Base-by-base conservation (phyloP, 1,139 yeast genomes). In the Scheffersomyces lignicola region DNA sequence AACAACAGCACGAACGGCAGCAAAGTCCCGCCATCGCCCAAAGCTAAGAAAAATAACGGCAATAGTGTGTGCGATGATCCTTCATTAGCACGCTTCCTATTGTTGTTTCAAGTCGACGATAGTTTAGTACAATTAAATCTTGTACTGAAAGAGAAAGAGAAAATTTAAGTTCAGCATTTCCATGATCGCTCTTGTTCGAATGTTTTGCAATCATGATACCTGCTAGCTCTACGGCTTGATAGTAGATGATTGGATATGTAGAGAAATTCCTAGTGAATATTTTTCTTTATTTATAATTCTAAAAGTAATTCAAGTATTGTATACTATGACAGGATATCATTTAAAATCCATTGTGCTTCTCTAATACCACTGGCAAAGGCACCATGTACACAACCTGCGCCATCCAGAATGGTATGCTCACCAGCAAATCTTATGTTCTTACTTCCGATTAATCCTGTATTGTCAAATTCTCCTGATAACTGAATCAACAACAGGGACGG, bases 361-460 rank as follows among this genome's bases (percentile, higher is more conserved):
- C 94, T 72, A 37, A 55, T 56, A 2, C 95, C 96, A 49, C 87
- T 76, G 44, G 60, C 57, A 76, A 83, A 78, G 9, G 89, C 88
- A 25, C 89, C 87, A 58, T 87, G 92, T 5, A 82, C 89, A 60
- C 95, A 86, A 0, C 95, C 96, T 23, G 83, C 80, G 5, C 95
- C 95, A 40, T 83, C 87, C 47, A 71, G 60, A 16, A 76, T 73
- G 2, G 94, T 78, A 51, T 85, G 95, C 55, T 87, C 96, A 9
- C 96, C 96, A 0, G 95, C 95, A 62, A 87, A 87, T 34, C 92
- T 64, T 5, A 87, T 65, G 11, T 69, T 60, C 7, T 56, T 47
- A n/a, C 56, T 48, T 4, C 55, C 45, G 16, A 26, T 10, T 23
- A 68, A 37, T 1, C 80, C 84, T 29, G 65, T 67, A 0, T 85